phyloP scores from a whole-genome alignment of 2,329 filamentous ascomycete genomes.

The Fusarium torulosum region DNA sequence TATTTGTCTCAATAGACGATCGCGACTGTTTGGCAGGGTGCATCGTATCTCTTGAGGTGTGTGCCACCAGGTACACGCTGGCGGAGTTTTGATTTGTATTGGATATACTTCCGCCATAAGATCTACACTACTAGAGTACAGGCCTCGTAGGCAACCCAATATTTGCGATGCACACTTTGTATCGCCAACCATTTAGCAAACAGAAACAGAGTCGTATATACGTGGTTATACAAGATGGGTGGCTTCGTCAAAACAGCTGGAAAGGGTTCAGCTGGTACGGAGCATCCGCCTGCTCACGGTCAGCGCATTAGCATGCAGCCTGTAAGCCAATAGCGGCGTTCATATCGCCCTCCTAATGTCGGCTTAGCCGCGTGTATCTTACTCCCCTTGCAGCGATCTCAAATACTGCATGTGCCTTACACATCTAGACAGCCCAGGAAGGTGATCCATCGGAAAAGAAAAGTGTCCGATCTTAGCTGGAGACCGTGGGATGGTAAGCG shows the following conservation, averaged over 20 bases:
- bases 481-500: conserved; percentile 3
- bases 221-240: background rate
- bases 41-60: background rate
- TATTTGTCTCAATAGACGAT: background rate
- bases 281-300: background rate
- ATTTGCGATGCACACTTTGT: background rate
- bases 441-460: background rate
- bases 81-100: conserved; percentile 18
- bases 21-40: background rate
- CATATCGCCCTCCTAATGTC: background rate
- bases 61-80: background rate
- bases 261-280: conserved; percentile 12
- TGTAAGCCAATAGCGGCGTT: conserved; percentile 4
- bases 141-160: conserved; percentile 1
- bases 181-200: conserved; percentile 2
- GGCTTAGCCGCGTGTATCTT: background rate
- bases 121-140: conserved; percentile 14
- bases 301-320: background rate
- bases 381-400: background rate
- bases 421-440: background rate
- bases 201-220: background rate
- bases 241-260: background rate
- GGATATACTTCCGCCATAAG: conserved; percentile 1
- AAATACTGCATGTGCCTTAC: background rate
- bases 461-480: background rate